Percentiles rank a stretch among this genome's conserved stretches.
Conservation (phyloP, 345 rosid species). For the Euclidium syriacum region DNA sequence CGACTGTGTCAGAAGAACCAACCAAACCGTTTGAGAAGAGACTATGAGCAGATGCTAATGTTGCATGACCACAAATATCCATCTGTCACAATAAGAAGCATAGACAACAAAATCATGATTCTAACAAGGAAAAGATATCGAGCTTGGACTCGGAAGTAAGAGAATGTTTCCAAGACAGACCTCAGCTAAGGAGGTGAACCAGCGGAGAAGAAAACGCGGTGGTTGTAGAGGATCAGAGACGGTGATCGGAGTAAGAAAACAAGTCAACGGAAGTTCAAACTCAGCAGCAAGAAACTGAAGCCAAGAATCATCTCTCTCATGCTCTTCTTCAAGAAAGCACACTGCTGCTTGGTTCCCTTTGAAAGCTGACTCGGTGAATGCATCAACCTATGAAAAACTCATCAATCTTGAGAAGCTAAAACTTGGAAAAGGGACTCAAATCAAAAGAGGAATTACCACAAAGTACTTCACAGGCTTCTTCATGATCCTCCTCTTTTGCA, state of each 20-base stretch:
- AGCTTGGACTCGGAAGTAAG: neutral
- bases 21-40: slow-evolving; percentile 52
- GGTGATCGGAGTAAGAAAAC: slow-evolving; percentile 33
- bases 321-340: slow-evolving; percentile 51
- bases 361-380: slow-evolving; percentile 62
- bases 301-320: slow-evolving; percentile 52
- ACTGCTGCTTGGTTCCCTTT: slow-evolving; percentile 77
- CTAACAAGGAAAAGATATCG: neutral
- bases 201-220: slow-evolving; percentile 33
- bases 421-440: too few species aligned
- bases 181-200: slow-evolving; percentile 54
- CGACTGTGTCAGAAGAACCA: slow-evolving; percentile 25
- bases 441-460: slow-evolving; percentile 31
- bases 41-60: slow-evolving; percentile 61
- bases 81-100: slow-evolving; percentile 33
- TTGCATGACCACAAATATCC: slow-evolving; percentile 67
- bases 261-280: slow-evolving; percentile 42
- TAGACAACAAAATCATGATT: neutral
- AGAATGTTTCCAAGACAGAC: neutral
- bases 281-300: slow-evolving; percentile 50
- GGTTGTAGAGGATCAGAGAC: neutral
- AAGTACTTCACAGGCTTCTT: slow-evolving; percentile 35
- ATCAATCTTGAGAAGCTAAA: neutral
- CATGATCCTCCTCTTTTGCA: slow-evolving; percentile 22
- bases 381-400: slow-evolving; percentile 42